Evolutionary conservation across 2,329 filamentous ascomycete genomes (phyloP).

Genomic region (Ambrosiella beaveri): DNA sequence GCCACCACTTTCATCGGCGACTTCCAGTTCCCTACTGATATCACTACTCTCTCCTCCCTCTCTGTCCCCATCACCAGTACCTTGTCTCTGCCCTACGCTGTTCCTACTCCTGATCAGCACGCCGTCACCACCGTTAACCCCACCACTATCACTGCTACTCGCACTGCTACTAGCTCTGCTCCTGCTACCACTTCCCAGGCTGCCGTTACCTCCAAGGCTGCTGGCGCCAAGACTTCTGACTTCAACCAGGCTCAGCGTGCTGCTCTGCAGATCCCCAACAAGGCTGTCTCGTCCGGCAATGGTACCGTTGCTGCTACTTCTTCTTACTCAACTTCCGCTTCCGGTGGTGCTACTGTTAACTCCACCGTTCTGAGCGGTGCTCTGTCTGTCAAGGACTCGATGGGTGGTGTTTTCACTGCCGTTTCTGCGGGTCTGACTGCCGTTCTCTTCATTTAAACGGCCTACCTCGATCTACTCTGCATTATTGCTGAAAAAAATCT

Average conservation of each 20-base stretch:
- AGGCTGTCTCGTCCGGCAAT: background rate
- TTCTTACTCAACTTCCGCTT: background rate
- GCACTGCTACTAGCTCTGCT: background rate
- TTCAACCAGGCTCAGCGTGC: background rate
- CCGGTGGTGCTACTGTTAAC: background rate
- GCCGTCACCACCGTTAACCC: background rate
- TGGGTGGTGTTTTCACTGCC: background rate
- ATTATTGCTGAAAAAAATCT: background rate
- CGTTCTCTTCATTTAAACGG: background rate
- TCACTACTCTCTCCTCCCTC: conserved; percentile 2
- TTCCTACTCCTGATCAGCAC: conserved; percentile 1
- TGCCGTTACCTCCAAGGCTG: background rate
- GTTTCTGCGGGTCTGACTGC: background rate
- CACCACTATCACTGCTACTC: background rate
- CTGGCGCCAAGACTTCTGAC: background rate
- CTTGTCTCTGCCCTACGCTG: background rate
- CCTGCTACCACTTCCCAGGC: background rate
- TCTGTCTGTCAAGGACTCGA: background rate
- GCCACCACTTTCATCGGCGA: background rate
- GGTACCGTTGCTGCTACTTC: background rate
- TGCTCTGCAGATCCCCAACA: background rate
- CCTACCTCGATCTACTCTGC: no score
- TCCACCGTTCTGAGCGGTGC: background rate
- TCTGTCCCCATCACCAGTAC: conserved; percentile 10
- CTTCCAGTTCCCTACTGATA: conserved; percentile 8